A percentile compares a stretch with the other conserved stretches of the same genome.
These are phyloP conservation scores for Trichoderma brevicompactum DNA, from an alignment of 2,329 filamentous ascomycete genomes.

Conservation along the genomic window DNA sequence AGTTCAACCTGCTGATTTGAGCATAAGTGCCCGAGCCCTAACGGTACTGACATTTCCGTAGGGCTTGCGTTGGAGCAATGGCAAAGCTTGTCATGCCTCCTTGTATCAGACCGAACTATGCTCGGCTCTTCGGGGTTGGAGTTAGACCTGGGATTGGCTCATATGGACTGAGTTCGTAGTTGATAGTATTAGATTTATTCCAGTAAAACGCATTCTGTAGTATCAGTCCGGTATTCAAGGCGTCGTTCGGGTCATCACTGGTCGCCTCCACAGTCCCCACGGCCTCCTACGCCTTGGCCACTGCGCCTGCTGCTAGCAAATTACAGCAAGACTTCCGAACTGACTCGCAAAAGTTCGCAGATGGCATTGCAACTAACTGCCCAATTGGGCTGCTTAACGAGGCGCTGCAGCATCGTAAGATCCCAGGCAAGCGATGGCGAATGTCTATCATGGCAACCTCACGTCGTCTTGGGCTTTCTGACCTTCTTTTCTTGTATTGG, in stretches of 20 bases:
- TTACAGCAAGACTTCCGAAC: background rate
- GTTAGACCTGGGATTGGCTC: background rate
- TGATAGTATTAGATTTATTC: background rate
- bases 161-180: background rate
- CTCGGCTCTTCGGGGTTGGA: background rate
- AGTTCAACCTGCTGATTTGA: conserved; percentile 1
- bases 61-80: background rate
- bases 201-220: conserved; percentile 4
- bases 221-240: background rate
- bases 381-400: conserved; percentile 8
- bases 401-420: background rate
- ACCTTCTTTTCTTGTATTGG: conserved; percentile 16
- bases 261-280: conserved; percentile 20
- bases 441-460: conserved; percentile 14
- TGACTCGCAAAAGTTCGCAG: conserved; percentile 21
- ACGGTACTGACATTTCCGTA: background rate
- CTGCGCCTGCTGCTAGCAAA: conserved; percentile 9
- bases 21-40: background rate
- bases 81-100: background rate
- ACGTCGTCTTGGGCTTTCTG: background rate
- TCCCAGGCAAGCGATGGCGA: background rate
- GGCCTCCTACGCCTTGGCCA: conserved; percentile 7
- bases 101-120: background rate
- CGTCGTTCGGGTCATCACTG: conserved; percentile 13
- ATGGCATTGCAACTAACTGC: background rate